Percentiles rank a stretch among this genome's conserved stretches.
Conservation (phyloP, 2,329 filamentous ascomycete species). For the Trichoderma citrinoviride region DNA sequence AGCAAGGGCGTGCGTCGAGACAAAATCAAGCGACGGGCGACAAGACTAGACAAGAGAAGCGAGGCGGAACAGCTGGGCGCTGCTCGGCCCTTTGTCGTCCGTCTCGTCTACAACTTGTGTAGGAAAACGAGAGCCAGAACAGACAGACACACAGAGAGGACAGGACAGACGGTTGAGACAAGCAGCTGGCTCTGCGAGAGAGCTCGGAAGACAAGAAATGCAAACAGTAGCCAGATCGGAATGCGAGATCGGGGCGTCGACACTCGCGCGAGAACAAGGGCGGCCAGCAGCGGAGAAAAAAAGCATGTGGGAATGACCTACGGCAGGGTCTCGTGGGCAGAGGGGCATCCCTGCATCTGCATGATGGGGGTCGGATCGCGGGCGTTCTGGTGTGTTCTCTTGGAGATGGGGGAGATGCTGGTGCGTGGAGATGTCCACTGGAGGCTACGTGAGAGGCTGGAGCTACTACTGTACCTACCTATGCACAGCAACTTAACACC, state of each 20-base stretch:
- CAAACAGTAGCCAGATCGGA: background rate
- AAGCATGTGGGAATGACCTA: constrained; percentile 13
- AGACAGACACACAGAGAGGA: background rate
- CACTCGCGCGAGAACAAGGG: constrained; percentile 9
- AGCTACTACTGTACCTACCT: no score
- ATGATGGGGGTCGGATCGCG: constrained; percentile 17
- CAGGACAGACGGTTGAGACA: background rate
- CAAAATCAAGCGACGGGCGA: background rate
- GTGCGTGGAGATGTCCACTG: no score
- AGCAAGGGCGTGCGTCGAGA: background rate
- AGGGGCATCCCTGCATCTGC: constrained; percentile 20
- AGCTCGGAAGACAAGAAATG: background rate
- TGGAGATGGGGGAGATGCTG: background rate
- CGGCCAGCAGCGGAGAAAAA: background rate
- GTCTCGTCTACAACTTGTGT: background rate
- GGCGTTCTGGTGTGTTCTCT: background rate
- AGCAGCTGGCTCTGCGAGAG: background rate
- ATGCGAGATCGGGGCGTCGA: background rate
- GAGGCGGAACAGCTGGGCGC: constrained; percentile 9
- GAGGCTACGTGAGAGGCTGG: no score
- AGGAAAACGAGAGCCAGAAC: background rate
- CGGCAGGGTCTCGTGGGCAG: constrained; percentile 18
- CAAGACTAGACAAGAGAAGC: background rate
- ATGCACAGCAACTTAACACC: no score
- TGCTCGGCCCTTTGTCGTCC: constrained; percentile 1